phyloP scores from a whole-genome alignment of 306 rosid genomes.

The Arachis stenosperma region DNA sequence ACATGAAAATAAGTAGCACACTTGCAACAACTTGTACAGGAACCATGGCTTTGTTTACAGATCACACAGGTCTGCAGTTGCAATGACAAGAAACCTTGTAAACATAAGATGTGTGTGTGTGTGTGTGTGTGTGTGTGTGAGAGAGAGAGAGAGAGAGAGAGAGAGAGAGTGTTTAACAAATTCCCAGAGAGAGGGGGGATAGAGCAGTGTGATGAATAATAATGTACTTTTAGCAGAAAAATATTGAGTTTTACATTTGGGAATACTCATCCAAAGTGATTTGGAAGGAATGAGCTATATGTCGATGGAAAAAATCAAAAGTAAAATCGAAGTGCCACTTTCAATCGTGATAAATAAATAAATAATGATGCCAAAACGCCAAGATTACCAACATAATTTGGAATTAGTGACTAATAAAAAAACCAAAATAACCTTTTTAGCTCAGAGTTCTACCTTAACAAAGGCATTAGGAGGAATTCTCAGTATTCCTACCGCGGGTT shows the following conservation, averaged over 20 bases:
- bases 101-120: not conserved
- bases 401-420: slow-evolving; percentile 30
- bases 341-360: slow-evolving; percentile 20
- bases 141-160: not conserved
- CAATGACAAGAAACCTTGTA: slow-evolving; percentile 38
- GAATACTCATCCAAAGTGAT: slow-evolving; percentile 37
- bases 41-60: slow-evolving; percentile 90
- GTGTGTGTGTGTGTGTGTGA: not conserved
- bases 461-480: slow-evolving; percentile 74
- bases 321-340: not conserved
- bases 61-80: slow-evolving; percentile 77
- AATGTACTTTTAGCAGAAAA: slow-evolving; percentile 20
- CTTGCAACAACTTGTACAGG: slow-evolving; percentile 89
- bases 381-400: not conserved
- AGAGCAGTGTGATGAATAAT: not conserved
- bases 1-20: slow-evolving; percentile 88
- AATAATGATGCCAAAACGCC: not conserved
- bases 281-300: slow-evolving; percentile 25
- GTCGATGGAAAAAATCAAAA: not conserved
- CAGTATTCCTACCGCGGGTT: slow-evolving; percentile 93
- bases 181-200: slow-evolving; percentile 7
- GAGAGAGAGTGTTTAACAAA: slow-evolving; percentile 9
- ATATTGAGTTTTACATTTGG: not conserved
- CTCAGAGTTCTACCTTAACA: slow-evolving; percentile 62
- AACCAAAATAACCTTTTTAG: slow-evolving; percentile 15